phyloP scores from a whole-genome alignment of 805 yeast species.

The Candida broadrunensis region DNA sequence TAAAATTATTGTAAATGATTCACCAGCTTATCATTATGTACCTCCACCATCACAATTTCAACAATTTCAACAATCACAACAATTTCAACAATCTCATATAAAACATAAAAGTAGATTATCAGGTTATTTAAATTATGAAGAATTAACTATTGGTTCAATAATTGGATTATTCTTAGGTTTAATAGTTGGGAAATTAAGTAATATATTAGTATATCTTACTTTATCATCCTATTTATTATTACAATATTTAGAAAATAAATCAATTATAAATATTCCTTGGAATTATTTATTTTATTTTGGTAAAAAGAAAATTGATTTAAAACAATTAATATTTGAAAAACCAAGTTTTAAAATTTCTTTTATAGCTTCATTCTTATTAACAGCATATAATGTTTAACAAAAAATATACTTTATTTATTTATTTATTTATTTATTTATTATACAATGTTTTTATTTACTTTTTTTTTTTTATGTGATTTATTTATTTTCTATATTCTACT shows the following conservation, averaged over 20 bases:
- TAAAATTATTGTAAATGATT: not conserved
- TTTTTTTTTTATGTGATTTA: no score
- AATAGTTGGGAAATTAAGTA: slow-evolving; percentile 58
- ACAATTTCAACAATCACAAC: not conserved
- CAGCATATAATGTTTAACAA: slow-evolving; percentile 50
- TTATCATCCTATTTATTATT: slow-evolving; percentile 41
- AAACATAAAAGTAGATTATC: slow-evolving; percentile 23
- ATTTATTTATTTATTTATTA: not conserved
- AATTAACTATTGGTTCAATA: slow-evolving; percentile 61
- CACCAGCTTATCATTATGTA: no score
- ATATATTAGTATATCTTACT: slow-evolving; percentile 48
- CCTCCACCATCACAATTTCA: not conserved
- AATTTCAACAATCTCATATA: no score
- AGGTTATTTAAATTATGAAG: slow-evolving; percentile 56
- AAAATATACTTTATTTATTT: slow-evolving; percentile 1
- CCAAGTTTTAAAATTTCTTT: slow-evolving; percentile 63
- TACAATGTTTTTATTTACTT: not conserved
- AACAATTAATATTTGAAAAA: slow-evolving; percentile 51
- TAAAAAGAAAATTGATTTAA: slow-evolving; percentile 39
- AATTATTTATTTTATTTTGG: slow-evolving; percentile 31
- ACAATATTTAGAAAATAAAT: slow-evolving; percentile 57
- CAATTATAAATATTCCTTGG: slow-evolving; percentile 49
- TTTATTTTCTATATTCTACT: no score
- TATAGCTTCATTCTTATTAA: slow-evolving; percentile 51
- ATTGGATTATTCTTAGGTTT: slow-evolving; percentile 59